Percentiles rank a stretch among this genome's conserved stretches.
Conservation (phyloP, 163 green algal genomes). For the Scenedesmus sp. region DNA sequence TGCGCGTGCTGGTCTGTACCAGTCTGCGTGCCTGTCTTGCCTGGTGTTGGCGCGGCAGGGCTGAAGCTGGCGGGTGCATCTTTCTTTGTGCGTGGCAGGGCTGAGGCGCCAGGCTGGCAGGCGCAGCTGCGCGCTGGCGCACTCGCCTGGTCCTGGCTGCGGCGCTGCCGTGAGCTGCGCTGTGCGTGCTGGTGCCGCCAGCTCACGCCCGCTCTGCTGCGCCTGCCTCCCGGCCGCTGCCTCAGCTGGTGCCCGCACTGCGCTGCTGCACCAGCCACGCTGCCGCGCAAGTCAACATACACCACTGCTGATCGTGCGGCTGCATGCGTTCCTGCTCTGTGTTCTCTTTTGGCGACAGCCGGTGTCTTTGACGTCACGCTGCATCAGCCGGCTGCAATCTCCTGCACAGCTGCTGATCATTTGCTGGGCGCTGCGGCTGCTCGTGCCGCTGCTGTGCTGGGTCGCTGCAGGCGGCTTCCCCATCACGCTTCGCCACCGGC, state of each 20-base stretch:
- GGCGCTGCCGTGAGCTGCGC: not conserved
- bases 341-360: no score
- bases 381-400: no score
- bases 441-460: not conserved
- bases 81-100: no score
- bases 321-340: no score
- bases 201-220: not conserved
- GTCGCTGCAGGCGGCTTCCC: conserved; percentile 77
- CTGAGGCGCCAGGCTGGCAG: not conserved
- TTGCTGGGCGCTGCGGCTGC: not conserved
- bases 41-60: conserved; percentile 69
- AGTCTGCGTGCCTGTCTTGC: not conserved
- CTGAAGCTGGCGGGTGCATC: not conserved
- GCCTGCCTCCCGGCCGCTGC: not conserved
- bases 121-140: not conserved
- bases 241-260: not conserved
- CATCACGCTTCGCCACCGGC: conserved; percentile 86
- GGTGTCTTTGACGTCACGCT: no score
- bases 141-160: not conserved
- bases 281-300: no score
- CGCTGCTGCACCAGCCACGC: no score
- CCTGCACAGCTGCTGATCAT: no score
- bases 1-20: no score
- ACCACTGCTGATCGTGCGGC: no score
- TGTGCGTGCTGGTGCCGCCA: no score